phyloP scores from a whole-genome alignment of 345 rosid genomes.

The Combretum micranthum region DNA sequence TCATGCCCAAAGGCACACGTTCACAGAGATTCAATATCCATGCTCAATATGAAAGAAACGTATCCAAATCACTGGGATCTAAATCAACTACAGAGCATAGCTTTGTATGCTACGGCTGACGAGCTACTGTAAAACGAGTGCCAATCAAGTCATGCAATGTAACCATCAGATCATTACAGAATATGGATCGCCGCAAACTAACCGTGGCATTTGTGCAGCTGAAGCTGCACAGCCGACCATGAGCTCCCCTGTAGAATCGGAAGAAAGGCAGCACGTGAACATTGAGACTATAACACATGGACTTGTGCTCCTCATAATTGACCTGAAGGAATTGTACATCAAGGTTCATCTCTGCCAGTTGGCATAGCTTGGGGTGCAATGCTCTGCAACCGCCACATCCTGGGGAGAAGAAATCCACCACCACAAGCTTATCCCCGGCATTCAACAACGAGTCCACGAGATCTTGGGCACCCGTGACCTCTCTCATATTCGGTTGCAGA shows the following conservation, averaged over 20 bases:
- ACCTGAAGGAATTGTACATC: conserved; percentile 82
- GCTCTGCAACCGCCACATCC: conserved; percentile 97
- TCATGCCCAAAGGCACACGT: too few relatives aligned
- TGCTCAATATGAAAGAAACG: too few relatives aligned
- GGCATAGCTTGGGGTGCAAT: conserved; percentile 96
- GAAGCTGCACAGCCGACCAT: conserved; percentile 88
- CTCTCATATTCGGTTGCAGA: conserved; percentile 73
- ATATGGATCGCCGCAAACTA: conserved; percentile 13
- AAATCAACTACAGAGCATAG: too few relatives aligned
- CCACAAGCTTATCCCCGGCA: conserved; percentile 78
- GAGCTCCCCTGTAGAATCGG: conserved; percentile 78
- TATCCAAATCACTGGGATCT: too few relatives aligned
- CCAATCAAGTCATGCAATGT: too few relatives aligned
- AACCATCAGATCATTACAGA: too few relatives aligned
- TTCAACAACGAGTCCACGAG: conserved; percentile 58
- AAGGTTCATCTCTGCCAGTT: conserved; percentile 67
- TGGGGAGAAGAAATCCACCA: conserved; percentile 92
- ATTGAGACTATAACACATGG: conserved; percentile 91
- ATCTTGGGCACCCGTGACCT: conserved; percentile 76
- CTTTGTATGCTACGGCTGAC: too few relatives aligned
- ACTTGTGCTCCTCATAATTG: conserved; percentile 86
- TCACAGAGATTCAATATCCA: too few relatives aligned
- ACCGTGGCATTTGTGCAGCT: conserved; percentile 99
- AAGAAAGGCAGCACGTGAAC: conserved; percentile 93
- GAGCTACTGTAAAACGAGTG: too few relatives aligned